Conservation (phyloP, 352 stramenopile species). For the Globisporangium splendens region DNA sequence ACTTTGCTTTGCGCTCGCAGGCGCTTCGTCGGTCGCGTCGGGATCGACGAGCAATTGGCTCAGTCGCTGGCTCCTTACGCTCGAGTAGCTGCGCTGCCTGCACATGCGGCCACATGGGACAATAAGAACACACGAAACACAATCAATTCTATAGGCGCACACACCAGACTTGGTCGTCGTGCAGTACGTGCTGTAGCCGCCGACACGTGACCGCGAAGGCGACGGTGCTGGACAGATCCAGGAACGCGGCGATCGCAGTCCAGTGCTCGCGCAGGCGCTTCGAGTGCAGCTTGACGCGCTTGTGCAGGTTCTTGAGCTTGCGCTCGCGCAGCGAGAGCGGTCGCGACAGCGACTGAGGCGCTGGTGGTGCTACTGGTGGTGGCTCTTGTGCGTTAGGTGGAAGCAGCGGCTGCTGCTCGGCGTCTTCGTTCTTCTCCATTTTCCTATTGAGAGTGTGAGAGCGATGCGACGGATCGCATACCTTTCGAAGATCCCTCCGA, state of each 20-base stretch:
- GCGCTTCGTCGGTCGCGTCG: background rate
- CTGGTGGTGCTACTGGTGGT: background rate
- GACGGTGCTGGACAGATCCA: slow-evolving; percentile 31
- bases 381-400: too few relatives aligned
- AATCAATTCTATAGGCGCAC: background rate
- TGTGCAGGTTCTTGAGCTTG: slow-evolving; percentile 34
- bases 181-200: slow-evolving; percentile 33
- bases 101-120: background rate
- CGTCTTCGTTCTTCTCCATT: too few relatives aligned
- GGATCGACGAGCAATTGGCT: slow-evolving; percentile 25
- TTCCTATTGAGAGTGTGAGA: too few relatives aligned
- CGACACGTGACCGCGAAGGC: slow-evolving; percentile 32
- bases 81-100: slow-evolving; percentile 35
- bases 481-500: too few relatives aligned
- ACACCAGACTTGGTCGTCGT: slow-evolving; percentile 43
- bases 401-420: background rate
- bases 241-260: slow-evolving; percentile 32
- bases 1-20: slow-evolving; percentile 21
- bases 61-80: slow-evolving; percentile 22
- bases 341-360: slow-evolving; percentile 16
- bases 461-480: too few relatives aligned
- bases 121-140: background rate
- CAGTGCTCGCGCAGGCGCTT: slow-evolving; percentile 52
- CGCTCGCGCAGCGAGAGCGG: slow-evolving; percentile 31
- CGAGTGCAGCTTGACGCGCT: slow-evolving; percentile 54